Base-by-base conservation (phyloP, 2,329 filamentous ascomycete species). In the Colletotrichum karsti region DNA sequence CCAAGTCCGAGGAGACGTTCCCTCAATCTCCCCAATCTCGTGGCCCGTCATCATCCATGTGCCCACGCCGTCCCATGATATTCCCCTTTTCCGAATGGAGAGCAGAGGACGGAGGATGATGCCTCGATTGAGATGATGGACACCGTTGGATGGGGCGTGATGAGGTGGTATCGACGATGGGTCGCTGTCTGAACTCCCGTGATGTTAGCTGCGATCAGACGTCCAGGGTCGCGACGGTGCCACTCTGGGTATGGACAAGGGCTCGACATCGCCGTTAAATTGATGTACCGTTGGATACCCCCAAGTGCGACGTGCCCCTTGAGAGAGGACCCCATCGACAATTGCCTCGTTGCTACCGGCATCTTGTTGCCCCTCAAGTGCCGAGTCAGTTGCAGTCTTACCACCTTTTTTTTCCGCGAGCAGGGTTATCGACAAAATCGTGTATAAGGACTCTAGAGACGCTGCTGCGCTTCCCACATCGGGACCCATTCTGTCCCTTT, bases 201-300 rank as follows among this genome's bases (percentile, higher is more conserved):
- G 57, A 61, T 35, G 39, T 39, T 41, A 13, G 39, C 46, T 37
- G 56, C 55, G 44, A 60, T 60, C 62, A 59, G 61, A 64, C 61
- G 54, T 58, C 46, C 54, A 41, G 61, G 54, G 35, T 59, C 26
- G 61, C 8, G 61, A 42, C 30, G 54, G 53, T 58, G 54, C 61
- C 61, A 64, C 61, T 41, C 18, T 48, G n/a, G 42, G n/a, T 64
- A 64, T 13, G 54, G 54, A 64, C 54, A 51, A 64, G 61, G 61
- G 60, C 54, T 57, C 53, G n/a, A 37, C 24, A 42, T 50, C 18
- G 48, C 33, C 44, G 54, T 59, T 51, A 26, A 57, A 35, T 64
- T 48, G 61, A 42, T 30, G 61, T 37, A 54, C 44, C 55, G 33
- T 50, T 64, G 33, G 35, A 13, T 42, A 39, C 44, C 44, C 42